Evolutionary conservation across 352 stramenopile species (phyloP), one percentile per base, ranked within the genome.

Genomic region (Thraustotheca clavata): DNA sequence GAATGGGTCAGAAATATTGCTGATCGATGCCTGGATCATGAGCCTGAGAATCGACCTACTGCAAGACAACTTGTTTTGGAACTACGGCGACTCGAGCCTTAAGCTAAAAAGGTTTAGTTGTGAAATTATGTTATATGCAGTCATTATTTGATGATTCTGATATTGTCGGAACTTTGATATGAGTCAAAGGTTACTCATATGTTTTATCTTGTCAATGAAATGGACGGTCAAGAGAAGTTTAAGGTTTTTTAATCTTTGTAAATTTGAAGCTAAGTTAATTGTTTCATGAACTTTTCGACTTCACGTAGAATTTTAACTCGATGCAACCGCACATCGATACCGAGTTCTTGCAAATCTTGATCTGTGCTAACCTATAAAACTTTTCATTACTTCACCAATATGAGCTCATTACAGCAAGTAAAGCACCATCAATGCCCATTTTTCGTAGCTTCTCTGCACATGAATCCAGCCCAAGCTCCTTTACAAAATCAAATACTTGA

Each of bases 251-350:
- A n/a, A n/a, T n/a, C n/a, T n/a, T n/a, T n/a, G n/a, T n/a, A n/a
- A 52, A 52, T 52, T 27, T 18, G 8, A 18, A 22, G 14, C 33
- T 52, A 27, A 52, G 7, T 34, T n/a, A n/a, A n/a, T n/a, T n/a
- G n/a, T n/a, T n/a, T n/a, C n/a, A n/a, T n/a, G 18, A 20, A n/a
- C 70, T 76, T 75, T 52, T 69, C 55, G 24, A 80, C 57, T 0
- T 75, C 73, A 3, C 80, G 67, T 1, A 93, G 60, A 52, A 93
- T 88, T 50, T 81, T 82, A 49, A 90, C 59, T 26, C 83, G 83
- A 36, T 93, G 83, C 54, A 93, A 57, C 14, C 81, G 79, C 43
- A 89, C 75, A 16, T 29, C 36, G 34, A 93, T 70, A 29, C 83
- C 83, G 31, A 93, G 69, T 39, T 93, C 81, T 36, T 87, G 70